Evolutionary conservation across 441 rosid species (phyloP).

Genomic region (Capsella rubella): DNA sequence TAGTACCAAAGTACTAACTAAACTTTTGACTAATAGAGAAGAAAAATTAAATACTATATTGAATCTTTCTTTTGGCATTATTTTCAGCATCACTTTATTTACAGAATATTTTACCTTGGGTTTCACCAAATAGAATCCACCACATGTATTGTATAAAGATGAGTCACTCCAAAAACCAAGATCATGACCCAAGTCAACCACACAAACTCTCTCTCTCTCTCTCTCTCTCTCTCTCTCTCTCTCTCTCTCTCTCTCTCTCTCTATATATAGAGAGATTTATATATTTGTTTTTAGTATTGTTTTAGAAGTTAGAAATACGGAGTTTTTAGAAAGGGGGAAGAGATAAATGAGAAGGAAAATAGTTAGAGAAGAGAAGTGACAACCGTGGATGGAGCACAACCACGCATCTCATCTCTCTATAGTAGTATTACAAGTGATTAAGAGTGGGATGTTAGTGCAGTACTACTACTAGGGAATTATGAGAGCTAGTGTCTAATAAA

Average conservation of each 20-base stretch:
- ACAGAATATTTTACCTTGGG: slow-evolving; percentile 32
- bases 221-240: slow-evolving; percentile 2
- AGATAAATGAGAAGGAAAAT: too few species aligned
- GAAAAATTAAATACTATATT: not conserved
- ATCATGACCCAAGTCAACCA: slow-evolving; percentile 43
- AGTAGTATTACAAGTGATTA: too few species aligned
- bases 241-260: slow-evolving; percentile 10
- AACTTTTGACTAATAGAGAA: slow-evolving; percentile 1
- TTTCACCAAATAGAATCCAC: slow-evolving; percentile 43
- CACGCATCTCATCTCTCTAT: too few species aligned
- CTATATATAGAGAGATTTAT: too few species aligned
- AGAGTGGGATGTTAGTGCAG: too few species aligned
- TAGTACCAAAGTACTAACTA: not conserved
- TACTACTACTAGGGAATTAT: too few species aligned
- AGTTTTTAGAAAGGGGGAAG: too few species aligned
- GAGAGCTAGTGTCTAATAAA: too few species aligned
- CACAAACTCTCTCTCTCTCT: slow-evolving; percentile 10
- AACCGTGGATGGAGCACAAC: too few species aligned
- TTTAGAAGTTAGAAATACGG: too few species aligned
- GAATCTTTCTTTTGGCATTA: slow-evolving; percentile 27
- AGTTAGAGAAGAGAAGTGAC: too few species aligned
- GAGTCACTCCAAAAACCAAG: slow-evolving; percentile 41
- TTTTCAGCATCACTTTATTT: slow-evolving; percentile 23
- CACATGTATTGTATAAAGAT: slow-evolving; percentile 31
- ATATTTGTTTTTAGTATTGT: too few species aligned